Evolutionary conservation across 2,329 filamentous ascomycete genomes (phyloP).

Genomic region (Fusarium nelsonii): DNA sequence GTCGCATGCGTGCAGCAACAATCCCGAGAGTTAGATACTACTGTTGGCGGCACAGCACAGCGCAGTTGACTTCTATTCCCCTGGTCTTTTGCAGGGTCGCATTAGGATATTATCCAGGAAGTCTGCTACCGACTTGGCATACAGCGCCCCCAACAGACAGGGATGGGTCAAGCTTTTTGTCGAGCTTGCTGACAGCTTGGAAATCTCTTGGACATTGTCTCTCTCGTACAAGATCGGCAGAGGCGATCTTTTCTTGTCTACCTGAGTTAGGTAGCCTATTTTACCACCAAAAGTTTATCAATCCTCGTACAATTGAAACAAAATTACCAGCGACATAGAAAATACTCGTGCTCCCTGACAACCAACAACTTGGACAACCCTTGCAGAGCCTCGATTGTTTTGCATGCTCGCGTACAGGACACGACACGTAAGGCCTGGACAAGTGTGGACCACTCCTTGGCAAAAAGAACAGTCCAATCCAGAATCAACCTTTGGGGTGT

Average conservation of each 20-base stretch:
- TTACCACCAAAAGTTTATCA: neutral
- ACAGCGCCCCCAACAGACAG: neutral
- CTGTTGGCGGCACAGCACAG: conserved; percentile 9
- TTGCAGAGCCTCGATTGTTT: conserved; percentile 22
- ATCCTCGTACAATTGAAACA: conserved; percentile 36
- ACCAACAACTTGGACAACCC: conserved; percentile 16
- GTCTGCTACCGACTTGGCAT: conserved; percentile 34
- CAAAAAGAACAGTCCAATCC: neutral
- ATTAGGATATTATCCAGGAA: conserved; percentile 5
- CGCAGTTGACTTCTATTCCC: neutral
- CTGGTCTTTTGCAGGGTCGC: neutral
- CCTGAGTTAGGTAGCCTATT: too few relatives aligned
- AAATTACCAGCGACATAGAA: conserved; percentile 7
- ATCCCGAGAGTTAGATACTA: neutral
- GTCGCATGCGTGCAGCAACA: conserved; percentile 8
- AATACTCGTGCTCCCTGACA: conserved; percentile 2
- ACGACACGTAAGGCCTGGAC: conserved; percentile 14
- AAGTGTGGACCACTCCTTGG: conserved; percentile 25
- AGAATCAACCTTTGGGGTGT: conserved; percentile 29
- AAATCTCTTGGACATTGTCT: conserved; percentile 21
- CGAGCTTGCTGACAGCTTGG: conserved; percentile 29
- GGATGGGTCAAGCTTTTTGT: conserved; percentile 20
- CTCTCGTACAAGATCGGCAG: conserved; percentile 22
- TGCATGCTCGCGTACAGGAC: neutral
- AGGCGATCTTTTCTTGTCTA: neutral